Conservation (phyloP, 1,284 basidiomycete genomes). For the Fomitopsis schrenkii region DNA sequence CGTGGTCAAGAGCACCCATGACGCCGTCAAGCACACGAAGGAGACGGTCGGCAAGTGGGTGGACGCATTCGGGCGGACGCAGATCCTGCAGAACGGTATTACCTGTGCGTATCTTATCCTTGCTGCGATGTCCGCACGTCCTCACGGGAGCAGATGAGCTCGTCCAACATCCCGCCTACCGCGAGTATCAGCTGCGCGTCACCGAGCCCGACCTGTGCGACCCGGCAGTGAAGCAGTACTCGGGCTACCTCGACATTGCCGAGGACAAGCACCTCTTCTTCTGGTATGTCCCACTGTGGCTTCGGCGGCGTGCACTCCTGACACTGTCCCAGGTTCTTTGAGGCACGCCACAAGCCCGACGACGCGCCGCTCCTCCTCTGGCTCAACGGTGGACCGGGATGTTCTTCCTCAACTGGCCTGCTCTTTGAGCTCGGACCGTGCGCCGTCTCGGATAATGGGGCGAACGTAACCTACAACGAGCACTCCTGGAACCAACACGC, state of each 20-base stretch:
- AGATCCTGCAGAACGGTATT: not conserved
- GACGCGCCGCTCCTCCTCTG: slow-evolving; percentile 58
- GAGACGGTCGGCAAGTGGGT: not conserved
- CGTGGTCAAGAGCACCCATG: not conserved
- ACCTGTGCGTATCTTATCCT: not conserved
- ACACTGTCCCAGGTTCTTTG: slow-evolving; percentile 36
- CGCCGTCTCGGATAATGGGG: slow-evolving; percentile 61
- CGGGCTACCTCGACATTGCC: slow-evolving; percentile 87
- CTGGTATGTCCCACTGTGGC: slow-evolving; percentile 45
- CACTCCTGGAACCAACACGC: slow-evolving; percentile 28
- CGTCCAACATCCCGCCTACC: not conserved
- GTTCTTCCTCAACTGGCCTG: slow-evolving; percentile 75
- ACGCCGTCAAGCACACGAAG: not conserved
- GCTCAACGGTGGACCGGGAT: slow-evolving; percentile 73
- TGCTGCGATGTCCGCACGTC: fast-evolving
- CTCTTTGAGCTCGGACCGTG: slow-evolving; percentile 90
- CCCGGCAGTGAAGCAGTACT: slow-evolving; percentile 78
- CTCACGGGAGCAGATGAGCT: not conserved
- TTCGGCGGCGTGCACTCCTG: not conserved
- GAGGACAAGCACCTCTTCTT: slow-evolving; percentile 87
- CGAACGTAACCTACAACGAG: slow-evolving; percentile 67
- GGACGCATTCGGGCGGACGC: not conserved
- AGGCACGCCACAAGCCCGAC: slow-evolving; percentile 34
- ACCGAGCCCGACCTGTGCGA: slow-evolving; percentile 75
- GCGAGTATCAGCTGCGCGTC: not conserved